Evolutionary conservation across 2,329 filamentous ascomycete genomes (phyloP), one percentile per base, ranked within the genome.

Genomic region (Cladosporium sp.): DNA sequence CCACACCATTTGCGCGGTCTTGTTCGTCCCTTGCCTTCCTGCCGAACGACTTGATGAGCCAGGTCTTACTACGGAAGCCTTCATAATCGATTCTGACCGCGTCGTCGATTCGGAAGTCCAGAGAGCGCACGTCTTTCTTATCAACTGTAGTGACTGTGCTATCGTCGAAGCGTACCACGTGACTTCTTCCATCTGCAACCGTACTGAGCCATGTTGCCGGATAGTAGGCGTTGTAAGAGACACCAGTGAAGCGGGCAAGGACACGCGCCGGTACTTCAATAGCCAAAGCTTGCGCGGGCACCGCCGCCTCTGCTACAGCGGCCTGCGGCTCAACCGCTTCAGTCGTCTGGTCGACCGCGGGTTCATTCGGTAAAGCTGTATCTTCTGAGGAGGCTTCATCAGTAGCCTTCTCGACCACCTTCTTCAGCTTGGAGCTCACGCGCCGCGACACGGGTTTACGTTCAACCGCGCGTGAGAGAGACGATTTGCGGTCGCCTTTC

Each of bases 151-250:
- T 73, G 14, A 70, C 67, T 4, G 74, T 78, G 12, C 72, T 75
- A 60, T 81, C 78, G 61, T 81, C 79, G 54, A 77, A 82, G n/a
- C 74, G 73, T 22, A 81, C 65, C 14, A 73, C 69, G 64, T 80
- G 79, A 30, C 76, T 77, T 38, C 65, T 65, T 1, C 66, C 65
- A 52, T 77, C 72, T 0, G 74, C 69, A 19, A 78, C 72, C 15
- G 71, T 72, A 2, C 79, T 80, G 36, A 85, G 69, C 64, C 80
- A 86, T n/a, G 78, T 83, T 8, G 82, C 84, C 50, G 84, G 83
- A 66, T 84, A 85, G 67, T 81, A 87, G n/a, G 73, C 76, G 55
- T 78, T 77, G 59, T 52, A 60, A 43, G 52, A 66, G 50, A 75
- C 78, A n/a, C 74, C 74, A 63, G 78, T 83, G 78, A 84, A 87